A percentile compares a stretch with the other conserved stretches of the same genome.
phyloP scores from a whole-genome alignment of 2,329 filamentous ascomycete genomes.

The Pseudopithomyces maydicus region DNA sequence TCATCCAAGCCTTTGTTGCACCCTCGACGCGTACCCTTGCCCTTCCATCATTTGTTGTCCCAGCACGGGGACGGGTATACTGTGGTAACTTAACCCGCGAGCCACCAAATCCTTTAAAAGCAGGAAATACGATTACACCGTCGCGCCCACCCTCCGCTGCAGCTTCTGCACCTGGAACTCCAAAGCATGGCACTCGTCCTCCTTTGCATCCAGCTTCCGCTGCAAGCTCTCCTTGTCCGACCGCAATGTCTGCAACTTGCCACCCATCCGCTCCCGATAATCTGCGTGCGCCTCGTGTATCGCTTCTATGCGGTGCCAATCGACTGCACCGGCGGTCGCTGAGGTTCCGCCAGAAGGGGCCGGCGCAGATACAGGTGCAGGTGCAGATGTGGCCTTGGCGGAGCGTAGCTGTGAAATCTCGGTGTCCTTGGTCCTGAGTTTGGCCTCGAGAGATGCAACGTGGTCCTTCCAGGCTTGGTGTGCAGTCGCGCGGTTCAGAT shows the following conservation, averaged over 20 bases:
- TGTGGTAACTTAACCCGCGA: background rate
- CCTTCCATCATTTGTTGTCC: background rate
- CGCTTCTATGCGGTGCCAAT: constrained; percentile 45
- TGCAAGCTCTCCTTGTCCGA: constrained; percentile 48
- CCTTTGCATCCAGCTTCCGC: constrained; percentile 44
- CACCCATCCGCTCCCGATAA: constrained; percentile 45
- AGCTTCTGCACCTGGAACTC: constrained; percentile 44
- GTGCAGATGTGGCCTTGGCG: background rate
- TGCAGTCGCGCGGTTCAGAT: constrained; percentile 39
- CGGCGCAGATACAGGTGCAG: background rate
- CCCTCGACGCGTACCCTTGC: background rate
- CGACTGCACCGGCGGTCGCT: constrained; percentile 14
- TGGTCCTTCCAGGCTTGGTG: constrained; percentile 44
- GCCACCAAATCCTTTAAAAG: background rate
- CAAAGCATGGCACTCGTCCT: constrained; percentile 46
- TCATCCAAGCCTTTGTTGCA: constrained; percentile 13
- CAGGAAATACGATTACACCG: constrained; percentile 11
- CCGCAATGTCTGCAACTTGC: constrained; percentile 44
- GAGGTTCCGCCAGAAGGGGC: constrained; percentile 7
- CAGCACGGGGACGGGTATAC: background rate
- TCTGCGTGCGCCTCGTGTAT: constrained; percentile 47
- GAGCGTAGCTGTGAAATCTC: constrained; percentile 29
- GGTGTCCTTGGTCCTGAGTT: constrained; percentile 35
- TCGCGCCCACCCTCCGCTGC: constrained; percentile 27
- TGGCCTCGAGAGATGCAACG: constrained; percentile 34